Evolutionary conservation across 1,139 yeast genomes (phyloP), one percentile per base, ranked within the genome.

Genomic region (Kurtzmaniella natalensis): DNA sequence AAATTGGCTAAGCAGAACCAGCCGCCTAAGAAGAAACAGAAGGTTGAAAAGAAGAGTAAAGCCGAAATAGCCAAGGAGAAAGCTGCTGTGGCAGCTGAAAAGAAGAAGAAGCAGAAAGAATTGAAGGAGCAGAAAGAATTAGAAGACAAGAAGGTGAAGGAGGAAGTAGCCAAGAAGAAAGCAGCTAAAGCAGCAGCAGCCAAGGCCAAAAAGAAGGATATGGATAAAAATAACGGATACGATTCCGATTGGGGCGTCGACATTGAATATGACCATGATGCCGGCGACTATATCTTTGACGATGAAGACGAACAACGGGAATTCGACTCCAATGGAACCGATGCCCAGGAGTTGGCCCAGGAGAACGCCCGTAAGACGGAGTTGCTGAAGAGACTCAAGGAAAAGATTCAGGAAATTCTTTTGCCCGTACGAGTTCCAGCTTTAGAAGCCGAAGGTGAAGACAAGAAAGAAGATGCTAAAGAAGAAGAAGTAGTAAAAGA

Each of bases 171-270:
- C 29, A 24, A 28, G 36, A 22, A 18, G n/a, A n/a, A 25, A 9
- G 27, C 17, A 10, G 25, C 19, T 15, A 21, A 25, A 15, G 34
- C 17, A 18, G 30, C 25, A 18, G 15, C 7, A 15, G 14, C 17
- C 11, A 18, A 14, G 18, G 26, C 28, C 9, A 10, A 37, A 9
- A 33, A 37, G 17, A 31, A 21, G 25, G 24, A 26, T 5, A n/a
- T n/a, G 10, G 29, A 18, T 10, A 17, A 17, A 36, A 31, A 27
- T 27, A 51, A 49, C 19, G 64, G 54, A 13, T 56, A 55, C 33
- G 74, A 68, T 44, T 52, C 64, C 4, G 74, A 68, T 45, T 68
- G 74, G 74, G 73, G 73, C 2, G 37, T 67, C 15, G 69, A 62
- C 7, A 70, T 62, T 16, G 41, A 47, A 23, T 38, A 50, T 11